Evolutionary conservation across 2,329 filamentous ascomycete genomes (phyloP).

Genomic region (Xylaria sp.): DNA sequence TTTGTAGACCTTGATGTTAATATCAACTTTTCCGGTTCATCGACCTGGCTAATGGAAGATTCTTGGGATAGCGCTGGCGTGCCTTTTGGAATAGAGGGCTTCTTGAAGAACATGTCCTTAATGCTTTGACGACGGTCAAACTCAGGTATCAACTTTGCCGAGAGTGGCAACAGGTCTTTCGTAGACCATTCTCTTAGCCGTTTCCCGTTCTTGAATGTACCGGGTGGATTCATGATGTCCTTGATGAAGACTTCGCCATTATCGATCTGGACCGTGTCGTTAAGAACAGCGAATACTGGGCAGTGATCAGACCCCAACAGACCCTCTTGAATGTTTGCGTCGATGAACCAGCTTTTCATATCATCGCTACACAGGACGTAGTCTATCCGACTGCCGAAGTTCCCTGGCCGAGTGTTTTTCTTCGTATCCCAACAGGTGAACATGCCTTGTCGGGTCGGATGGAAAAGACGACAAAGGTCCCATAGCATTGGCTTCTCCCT

Average conservation of each 20-base stretch:
- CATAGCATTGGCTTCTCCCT: constrained; percentile 78
- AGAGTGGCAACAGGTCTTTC: constrained; percentile 77
- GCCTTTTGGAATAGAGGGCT: constrained; percentile 51
- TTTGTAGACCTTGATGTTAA: constrained; percentile 17
- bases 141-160: constrained; percentile 85
- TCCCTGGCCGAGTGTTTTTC: constrained; percentile 93
- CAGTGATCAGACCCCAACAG: constrained; percentile 97
- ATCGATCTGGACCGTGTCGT: constrained; percentile 67
- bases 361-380: constrained; percentile 86
- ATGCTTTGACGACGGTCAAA: constrained; percentile 88
- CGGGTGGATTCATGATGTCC: constrained; percentile 82
- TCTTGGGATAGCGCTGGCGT: constrained; percentile 36
- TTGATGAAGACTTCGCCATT: constrained; percentile 64
- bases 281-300: constrained; percentile 83
- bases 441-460: constrained; percentile 86
- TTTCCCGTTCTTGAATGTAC: constrained; percentile 74
- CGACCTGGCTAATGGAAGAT: constrained; percentile 9
- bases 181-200: constrained; percentile 73
- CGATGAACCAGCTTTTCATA: constrained; percentile 82
- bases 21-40: constrained; percentile 6
- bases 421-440: constrained; percentile 98
- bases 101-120: constrained; percentile 88
- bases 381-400: constrained; percentile 92
- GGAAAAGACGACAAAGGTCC: constrained; percentile 85
- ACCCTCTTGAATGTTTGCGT: constrained; percentile 90